phyloP scores from a whole-genome alignment of 78 protist species.

The Dictyostelium brefeldianum region DNA sequence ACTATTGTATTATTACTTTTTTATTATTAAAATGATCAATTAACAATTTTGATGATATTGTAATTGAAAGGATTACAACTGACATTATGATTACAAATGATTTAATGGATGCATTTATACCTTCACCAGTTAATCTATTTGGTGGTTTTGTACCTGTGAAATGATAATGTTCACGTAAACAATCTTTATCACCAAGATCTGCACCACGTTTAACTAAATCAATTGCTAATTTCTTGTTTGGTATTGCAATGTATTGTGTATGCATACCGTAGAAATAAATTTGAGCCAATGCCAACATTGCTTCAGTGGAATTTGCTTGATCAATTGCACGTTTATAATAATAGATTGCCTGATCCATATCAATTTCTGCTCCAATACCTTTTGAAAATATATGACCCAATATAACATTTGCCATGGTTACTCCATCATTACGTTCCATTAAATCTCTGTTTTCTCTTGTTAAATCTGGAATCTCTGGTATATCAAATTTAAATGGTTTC shows the following conservation, averaged over 20 bases:
- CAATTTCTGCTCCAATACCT: slow-evolving; percentile 18
- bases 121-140: not conserved
- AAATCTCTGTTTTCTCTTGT: not conserved
- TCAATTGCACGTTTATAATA: not conserved
- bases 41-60: not conserved
- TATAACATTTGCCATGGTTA: not conserved
- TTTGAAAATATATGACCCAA: slow-evolving; percentile 16
- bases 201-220: slow-evolving; percentile 22
- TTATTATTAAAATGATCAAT: slow-evolving; percentile 13
- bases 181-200: slow-evolving; percentile 16
- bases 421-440: slow-evolving; percentile 21
- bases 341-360: not conserved
- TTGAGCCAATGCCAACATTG: not conserved
- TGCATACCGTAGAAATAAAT: slow-evolving; percentile 17
- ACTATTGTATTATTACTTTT: not conserved
- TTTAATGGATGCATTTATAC: not conserved
- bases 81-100: not conserved
- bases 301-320: not conserved
- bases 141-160: not conserved
- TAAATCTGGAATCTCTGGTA: not conserved
- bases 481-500: slow-evolving; percentile 8
- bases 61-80: not conserved
- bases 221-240: not conserved
- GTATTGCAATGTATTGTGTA: not conserved
- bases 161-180: not conserved